Percentiles rank a stretch among this genome's conserved stretches.
These are phyloP conservation scores for Cubamyces sp. DNA, from an alignment of 768 basidiomycete genomes.

Conservation along the genomic window DNA sequence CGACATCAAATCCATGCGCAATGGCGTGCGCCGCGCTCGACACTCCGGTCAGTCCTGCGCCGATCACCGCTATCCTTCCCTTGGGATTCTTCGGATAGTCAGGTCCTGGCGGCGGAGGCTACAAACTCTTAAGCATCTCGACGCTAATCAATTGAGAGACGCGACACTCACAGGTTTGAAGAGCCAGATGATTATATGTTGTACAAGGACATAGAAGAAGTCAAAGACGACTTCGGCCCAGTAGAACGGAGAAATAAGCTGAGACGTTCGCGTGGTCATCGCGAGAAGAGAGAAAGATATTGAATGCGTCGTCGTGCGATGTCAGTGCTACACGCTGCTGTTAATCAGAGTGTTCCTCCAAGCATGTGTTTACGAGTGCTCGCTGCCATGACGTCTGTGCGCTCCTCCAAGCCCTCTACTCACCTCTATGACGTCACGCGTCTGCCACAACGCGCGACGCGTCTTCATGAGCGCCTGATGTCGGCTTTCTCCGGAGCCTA, in stretches of 20 bases:
- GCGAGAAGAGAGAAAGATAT: not conserved
- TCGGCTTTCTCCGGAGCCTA: too few species aligned
- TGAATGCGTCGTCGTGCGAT: too few species aligned
- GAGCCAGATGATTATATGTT: slow-evolving; percentile 41
- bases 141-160: not conserved
- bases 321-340: too few species aligned
- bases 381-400: too few species aligned
- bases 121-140: not conserved
- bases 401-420: too few species aligned
- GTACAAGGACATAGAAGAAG: slow-evolving; percentile 40
- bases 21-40: slow-evolving; percentile 57
- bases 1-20: slow-evolving; percentile 56
- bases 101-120: slow-evolving; percentile 28
- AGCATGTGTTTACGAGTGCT: too few species aligned
- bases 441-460: too few species aligned
- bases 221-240: slow-evolving; percentile 27
- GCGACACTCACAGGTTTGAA: slow-evolving; percentile 44
- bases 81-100: slow-evolving; percentile 20
- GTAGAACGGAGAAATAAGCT: slow-evolving; percentile 15
- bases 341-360: too few species aligned
- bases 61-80: slow-evolving; percentile 53
- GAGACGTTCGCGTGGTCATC: not conserved
- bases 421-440: too few species aligned
- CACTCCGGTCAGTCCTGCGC: slow-evolving; percentile 55
- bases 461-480: too few species aligned